A percentile compares a stretch with the other conserved stretches of the same genome.
Conservation (phyloP, 805 yeast genomes). For the Yamadazyma olivae region DNA sequence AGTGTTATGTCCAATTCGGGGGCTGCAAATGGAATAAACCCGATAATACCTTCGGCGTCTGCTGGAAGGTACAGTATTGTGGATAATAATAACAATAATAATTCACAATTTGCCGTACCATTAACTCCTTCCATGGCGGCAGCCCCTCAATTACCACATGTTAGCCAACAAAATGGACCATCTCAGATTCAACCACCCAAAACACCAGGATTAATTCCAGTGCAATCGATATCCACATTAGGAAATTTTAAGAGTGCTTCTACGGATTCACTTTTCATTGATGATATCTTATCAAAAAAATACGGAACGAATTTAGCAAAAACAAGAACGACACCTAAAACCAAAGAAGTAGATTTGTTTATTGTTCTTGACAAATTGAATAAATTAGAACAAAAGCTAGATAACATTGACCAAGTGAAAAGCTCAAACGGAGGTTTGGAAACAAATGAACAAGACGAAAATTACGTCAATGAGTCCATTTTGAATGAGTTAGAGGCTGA, state of each 20-base stretch:
- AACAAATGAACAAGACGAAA: not conserved
- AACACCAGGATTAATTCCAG: slow-evolving; percentile 19
- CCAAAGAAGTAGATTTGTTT: slow-evolving; percentile 9
- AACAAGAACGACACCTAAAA: slow-evolving; percentile 2
- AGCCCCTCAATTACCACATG: not conserved
- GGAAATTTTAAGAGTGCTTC: slow-evolving; percentile 36
- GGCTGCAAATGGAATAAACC: not conserved
- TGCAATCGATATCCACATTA: slow-evolving; percentile 31
- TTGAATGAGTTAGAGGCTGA: slow-evolving; percentile 8
- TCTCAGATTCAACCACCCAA: not conserved
- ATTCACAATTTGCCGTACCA: slow-evolving; percentile 11
- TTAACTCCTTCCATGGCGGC: slow-evolving; percentile 1
- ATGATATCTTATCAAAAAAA: slow-evolving; percentile 27
- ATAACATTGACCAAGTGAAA: slow-evolving; percentile 1
- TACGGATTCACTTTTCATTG: slow-evolving; percentile 36
- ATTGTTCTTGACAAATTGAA: slow-evolving; percentile 17
- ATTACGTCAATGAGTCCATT: slow-evolving; percentile 7
- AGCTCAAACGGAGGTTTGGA: not conserved
- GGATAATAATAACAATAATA: slow-evolving; percentile 9
- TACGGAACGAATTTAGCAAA: slow-evolving; percentile 18
- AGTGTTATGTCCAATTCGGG: too few relatives aligned
- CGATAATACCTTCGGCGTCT: slow-evolving; percentile 9
- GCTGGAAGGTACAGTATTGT: slow-evolving; percentile 15
- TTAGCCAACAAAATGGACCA: not conserved
- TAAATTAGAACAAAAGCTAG: slow-evolving; percentile 15